Percentiles rank a stretch among this genome's conserved stretches.
phyloP scores from a whole-genome alignment of 2,329 filamentous ascomycete species.

The Aschersonia sp. region DNA sequence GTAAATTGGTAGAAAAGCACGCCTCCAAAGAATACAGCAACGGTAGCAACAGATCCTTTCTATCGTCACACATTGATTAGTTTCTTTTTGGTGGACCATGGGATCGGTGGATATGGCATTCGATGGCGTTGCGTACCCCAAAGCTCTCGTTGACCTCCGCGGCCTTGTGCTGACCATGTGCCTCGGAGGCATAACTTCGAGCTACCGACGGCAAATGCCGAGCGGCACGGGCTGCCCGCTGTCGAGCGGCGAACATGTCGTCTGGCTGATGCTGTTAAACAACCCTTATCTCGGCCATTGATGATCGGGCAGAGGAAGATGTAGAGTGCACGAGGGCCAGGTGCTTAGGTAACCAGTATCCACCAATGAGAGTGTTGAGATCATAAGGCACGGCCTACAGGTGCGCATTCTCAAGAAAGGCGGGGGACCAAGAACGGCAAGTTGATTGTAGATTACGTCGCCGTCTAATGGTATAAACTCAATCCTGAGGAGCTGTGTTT shows the following conservation, averaged over 20 bases:
- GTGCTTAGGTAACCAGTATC: conserved; percentile 13
- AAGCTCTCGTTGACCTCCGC: conserved; percentile 37
- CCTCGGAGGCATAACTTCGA: conserved; percentile 40
- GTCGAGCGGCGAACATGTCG: conserved; percentile 28
- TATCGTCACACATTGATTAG: conserved; percentile 10
- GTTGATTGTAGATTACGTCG: too few relatives aligned
- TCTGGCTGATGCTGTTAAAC: too few relatives aligned
- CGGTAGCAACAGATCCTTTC: conserved; percentile 32
- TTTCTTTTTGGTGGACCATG: background rate
- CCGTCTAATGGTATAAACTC: too few relatives aligned
- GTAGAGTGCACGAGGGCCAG: conserved; percentile 10
- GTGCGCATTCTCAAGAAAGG: background rate
- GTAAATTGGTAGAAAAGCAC: conserved; percentile 33
- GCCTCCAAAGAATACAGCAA: conserved; percentile 28
- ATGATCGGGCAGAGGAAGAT: conserved; percentile 4
- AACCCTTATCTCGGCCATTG: too few relatives aligned
- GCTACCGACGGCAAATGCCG: conserved; percentile 21
- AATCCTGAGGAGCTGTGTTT: too few relatives aligned
- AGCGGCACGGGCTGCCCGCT: conserved; percentile 24
- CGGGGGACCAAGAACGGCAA: too few relatives aligned
- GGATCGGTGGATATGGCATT: background rate
- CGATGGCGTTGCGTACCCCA: conserved; percentile 31
- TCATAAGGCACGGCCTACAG: background rate
- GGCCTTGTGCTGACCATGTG: conserved; percentile 31
- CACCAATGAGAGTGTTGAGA: conserved; percentile 9